Evolutionary conservation across 495 filamentous ascomycete genomes (phyloP).

Genomic region (Aspergillus conjunctus): DNA sequence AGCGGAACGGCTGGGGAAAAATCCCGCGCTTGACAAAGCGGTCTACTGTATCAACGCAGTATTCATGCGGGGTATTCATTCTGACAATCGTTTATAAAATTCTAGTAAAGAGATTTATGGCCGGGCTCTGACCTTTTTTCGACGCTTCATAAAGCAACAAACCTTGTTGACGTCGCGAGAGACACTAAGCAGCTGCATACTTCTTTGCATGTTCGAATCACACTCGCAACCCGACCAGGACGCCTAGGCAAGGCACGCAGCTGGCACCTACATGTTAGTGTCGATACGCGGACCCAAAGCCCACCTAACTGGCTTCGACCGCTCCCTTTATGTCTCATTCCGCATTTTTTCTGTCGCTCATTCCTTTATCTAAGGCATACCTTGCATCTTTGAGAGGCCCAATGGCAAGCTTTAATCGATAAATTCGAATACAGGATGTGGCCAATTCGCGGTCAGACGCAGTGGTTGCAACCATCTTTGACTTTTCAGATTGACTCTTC

Average conservation of each 20-base stretch:
- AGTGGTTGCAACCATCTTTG: slow-evolving; percentile 26
- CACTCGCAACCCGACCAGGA: slow-evolving; percentile 31
- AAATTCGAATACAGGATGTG: slow-evolving; percentile 30
- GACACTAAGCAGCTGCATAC: slow-evolving; percentile 32
- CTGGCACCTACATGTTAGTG: slow-evolving; percentile 34
- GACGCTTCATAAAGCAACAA: slow-evolving; percentile 27
- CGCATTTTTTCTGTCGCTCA: slow-evolving; percentile 35
- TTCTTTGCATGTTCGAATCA: slow-evolving; percentile 36
- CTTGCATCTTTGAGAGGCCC: slow-evolving; percentile 31
- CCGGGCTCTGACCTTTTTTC: slow-evolving; percentile 34
- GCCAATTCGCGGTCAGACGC: slow-evolving; percentile 18
- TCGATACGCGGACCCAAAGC: slow-evolving; percentile 33
- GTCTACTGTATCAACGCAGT: slow-evolving; percentile 27
- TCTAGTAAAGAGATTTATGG: slow-evolving; percentile 36
- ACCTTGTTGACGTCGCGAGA: slow-evolving; percentile 25
- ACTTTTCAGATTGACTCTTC: slow-evolving; percentile 30
- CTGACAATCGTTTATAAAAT: slow-evolving; percentile 23
- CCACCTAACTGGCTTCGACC: slow-evolving; percentile 33
- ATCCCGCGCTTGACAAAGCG: slow-evolving; percentile 28
- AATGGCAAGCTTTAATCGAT: slow-evolving; percentile 35
- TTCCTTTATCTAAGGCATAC: slow-evolving; percentile 25
- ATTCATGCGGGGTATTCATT: slow-evolving; percentile 22
- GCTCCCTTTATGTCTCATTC: slow-evolving; percentile 32
- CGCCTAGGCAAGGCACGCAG: slow-evolving; percentile 37
- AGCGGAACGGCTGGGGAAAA: slow-evolving; percentile 25